phyloP scores from a whole-genome alignment of 805 yeast species.

The Sugiyamaella valdiviana region DNA sequence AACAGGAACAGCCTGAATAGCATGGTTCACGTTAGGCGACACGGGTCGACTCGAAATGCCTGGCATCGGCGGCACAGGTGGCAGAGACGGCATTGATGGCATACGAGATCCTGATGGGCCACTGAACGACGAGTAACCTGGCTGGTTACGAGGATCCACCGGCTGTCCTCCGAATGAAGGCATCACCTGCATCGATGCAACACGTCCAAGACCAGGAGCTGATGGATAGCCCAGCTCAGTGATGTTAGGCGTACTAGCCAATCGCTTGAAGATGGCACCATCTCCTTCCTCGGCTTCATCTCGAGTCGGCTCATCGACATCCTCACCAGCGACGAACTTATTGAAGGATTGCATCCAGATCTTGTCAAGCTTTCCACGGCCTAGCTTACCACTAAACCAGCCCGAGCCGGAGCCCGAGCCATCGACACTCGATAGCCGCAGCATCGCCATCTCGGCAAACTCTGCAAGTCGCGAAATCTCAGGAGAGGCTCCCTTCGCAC shows the following conservation, averaged over 20 bases:
- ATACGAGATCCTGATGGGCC: not conserved
- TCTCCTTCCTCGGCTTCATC: constrained; percentile 13
- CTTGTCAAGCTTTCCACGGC: constrained; percentile 55
- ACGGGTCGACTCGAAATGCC: constrained; percentile 3
- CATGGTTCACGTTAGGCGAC: constrained; percentile 4
- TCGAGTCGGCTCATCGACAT: constrained; percentile 27
- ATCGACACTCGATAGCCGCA: constrained; percentile 23
- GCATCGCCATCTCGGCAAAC: constrained; percentile 45
- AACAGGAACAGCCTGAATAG: not conserved
- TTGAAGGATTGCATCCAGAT: constrained; percentile 83
- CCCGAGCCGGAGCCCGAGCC: constrained; percentile 31
- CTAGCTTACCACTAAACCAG: constrained; percentile 60
- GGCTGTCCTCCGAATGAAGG: not conserved
- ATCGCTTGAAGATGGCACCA: constrained; percentile 25
- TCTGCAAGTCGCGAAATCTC: constrained; percentile 28
- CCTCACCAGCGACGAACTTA: constrained; percentile 84
- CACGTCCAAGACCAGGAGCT: not conserved
- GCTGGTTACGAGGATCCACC: not conserved
- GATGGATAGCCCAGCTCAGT: constrained; percentile 4
- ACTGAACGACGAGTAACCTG: not conserved
- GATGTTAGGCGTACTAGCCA: constrained; percentile 24
- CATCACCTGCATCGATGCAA: not conserved
- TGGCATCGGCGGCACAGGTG: not conserved
- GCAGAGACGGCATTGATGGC: not conserved
- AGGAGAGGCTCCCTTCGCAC: constrained; percentile 20